These are phyloP conservation scores for Iberis pinnata DNA, from an alignment of 345 rosid genomes.

Conservation along the genomic window DNA sequence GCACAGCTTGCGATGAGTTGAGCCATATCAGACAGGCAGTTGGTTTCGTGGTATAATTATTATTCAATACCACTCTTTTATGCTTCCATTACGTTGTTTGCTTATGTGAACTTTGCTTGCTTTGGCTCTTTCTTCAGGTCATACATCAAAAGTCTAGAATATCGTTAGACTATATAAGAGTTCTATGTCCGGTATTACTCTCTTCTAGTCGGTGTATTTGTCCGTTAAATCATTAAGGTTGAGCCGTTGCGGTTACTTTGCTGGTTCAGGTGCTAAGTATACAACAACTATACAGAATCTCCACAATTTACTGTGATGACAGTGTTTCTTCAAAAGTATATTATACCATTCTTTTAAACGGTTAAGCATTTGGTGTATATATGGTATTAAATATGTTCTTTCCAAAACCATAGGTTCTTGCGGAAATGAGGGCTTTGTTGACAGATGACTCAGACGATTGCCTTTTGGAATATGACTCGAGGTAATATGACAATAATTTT, in stretches of 20 bases:
- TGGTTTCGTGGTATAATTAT: slow-evolving; percentile 75
- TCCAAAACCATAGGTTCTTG: slow-evolving; percentile 55
- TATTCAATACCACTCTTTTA: slow-evolving; percentile 4
- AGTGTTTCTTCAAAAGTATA: slow-evolving; percentile 94
- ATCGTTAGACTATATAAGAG: slow-evolving; percentile 80
- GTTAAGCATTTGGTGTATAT: slow-evolving; percentile 4
- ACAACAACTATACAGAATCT: slow-evolving; percentile 90
- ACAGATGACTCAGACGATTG: slow-evolving; percentile 90
- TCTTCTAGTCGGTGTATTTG: slow-evolving; percentile 1
- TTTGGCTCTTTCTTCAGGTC: slow-evolving; percentile 47
- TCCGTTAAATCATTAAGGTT: too few relatives aligned
- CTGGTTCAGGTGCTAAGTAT: slow-evolving; percentile 78
- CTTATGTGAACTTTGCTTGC: background rate
- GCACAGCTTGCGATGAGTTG: slow-evolving; percentile 98
- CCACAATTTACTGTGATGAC: slow-evolving; percentile 99
- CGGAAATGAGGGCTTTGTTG: slow-evolving; percentile 94
- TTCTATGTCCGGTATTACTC: slow-evolving; percentile 75
- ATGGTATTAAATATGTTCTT: slow-evolving; percentile 11
- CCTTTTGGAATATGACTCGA: slow-evolving; percentile 94
- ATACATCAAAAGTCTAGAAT: slow-evolving; percentile 96
- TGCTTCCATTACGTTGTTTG: slow-evolving; percentile 2
- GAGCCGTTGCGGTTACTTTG: background rate
- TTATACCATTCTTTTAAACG: slow-evolving; percentile 6
- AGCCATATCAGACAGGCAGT: slow-evolving; percentile 98
- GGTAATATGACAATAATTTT: slow-evolving; percentile 36